phyloP scores from a whole-genome alignment of 2,329 filamentous ascomycete species.

The Hirsutella thompsonii region DNA sequence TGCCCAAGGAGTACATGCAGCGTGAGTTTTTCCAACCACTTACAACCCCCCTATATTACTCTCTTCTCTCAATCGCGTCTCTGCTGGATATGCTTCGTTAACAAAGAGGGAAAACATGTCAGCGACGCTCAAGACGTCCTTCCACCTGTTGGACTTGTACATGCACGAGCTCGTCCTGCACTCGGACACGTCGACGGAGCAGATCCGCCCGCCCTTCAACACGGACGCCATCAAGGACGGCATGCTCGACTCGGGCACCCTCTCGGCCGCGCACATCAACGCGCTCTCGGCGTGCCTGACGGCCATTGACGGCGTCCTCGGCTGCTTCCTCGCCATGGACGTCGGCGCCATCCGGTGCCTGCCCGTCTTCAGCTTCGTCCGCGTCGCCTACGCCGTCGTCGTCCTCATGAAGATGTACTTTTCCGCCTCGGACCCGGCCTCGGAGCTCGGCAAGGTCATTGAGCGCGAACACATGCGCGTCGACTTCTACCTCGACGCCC shows the following conservation, averaged over 20 bases:
- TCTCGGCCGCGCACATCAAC: constrained; percentile 44
- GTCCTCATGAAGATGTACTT: constrained; percentile 65
- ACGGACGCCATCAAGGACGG: constrained; percentile 30
- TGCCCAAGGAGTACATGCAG: constrained; percentile 38
- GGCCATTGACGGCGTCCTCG: constrained; percentile 54
- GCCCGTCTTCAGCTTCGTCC: constrained; percentile 59
- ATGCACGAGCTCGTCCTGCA: constrained; percentile 67
- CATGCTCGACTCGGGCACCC: constrained; percentile 24
- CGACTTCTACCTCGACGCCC: constrained; percentile 52
- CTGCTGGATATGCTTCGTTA: no score
- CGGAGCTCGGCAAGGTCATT: constrained; percentile 58
- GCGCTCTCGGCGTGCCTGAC: constrained; percentile 54
- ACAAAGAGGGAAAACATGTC: no score
- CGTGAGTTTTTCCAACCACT: constrained; percentile 30
- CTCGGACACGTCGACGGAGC: constrained; percentile 44
- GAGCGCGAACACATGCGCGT: constrained; percentile 54
- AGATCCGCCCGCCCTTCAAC: constrained; percentile 33
- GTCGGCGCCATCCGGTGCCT: constrained; percentile 45
- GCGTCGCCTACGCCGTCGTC: constrained; percentile 58
- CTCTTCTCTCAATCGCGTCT: no score
- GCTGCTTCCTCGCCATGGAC: constrained; percentile 50
- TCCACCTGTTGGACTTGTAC: constrained; percentile 55
- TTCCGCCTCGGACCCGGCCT: constrained; percentile 48
- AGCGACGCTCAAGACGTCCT: constrained; percentile 52
- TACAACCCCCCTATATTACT: background rate